phyloP scores from a whole-genome alignment of 2,329 filamentous ascomycete species.

The Aspergillus fructus region DNA sequence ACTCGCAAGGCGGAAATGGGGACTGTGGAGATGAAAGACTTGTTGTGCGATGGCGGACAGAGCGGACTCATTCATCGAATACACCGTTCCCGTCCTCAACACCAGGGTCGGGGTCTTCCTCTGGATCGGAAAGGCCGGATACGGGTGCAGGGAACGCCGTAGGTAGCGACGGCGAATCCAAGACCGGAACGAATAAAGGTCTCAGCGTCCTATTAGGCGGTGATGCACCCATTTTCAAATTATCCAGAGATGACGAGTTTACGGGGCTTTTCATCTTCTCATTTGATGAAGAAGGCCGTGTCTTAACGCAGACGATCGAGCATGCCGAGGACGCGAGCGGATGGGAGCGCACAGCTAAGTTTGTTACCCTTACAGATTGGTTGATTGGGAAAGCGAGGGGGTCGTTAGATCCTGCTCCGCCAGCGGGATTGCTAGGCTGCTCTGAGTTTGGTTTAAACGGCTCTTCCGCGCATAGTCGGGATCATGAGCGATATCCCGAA shows the following conservation, averaged over 20 bases:
- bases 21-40: constrained; percentile 65
- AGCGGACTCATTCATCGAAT: constrained; percentile 24
- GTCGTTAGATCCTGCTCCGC: constrained; percentile 26
- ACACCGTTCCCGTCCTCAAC: not conserved
- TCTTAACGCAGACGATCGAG: constrained; percentile 89
- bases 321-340: constrained; percentile 80
- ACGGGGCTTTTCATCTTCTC: constrained; percentile 92
- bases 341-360: constrained; percentile 79
- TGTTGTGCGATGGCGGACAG: constrained; percentile 85
- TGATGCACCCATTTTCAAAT: constrained; percentile 49
- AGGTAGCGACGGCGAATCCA: constrained; percentile 2
- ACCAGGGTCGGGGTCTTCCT: not conserved
- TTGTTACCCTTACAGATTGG: constrained; percentile 94
- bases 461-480: not conserved
- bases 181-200: constrained; percentile 38
- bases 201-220: constrained; percentile 52
- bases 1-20: constrained; percentile 31
- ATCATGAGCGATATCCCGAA: not conserved
- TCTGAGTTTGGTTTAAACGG: not conserved
- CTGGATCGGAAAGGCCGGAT: constrained; percentile 5
- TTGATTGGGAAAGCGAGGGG: constrained; percentile 74
- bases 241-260: constrained; percentile 71
- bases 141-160: constrained; percentile 15
- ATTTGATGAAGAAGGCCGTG: constrained; percentile 82
- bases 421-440: constrained; percentile 23